Percentiles rank a stretch among this genome's conserved stretches.
Evolutionary conservation across 495 filamentous ascomycete species (phyloP).

Genomic region (Cercophora samala): DNA sequence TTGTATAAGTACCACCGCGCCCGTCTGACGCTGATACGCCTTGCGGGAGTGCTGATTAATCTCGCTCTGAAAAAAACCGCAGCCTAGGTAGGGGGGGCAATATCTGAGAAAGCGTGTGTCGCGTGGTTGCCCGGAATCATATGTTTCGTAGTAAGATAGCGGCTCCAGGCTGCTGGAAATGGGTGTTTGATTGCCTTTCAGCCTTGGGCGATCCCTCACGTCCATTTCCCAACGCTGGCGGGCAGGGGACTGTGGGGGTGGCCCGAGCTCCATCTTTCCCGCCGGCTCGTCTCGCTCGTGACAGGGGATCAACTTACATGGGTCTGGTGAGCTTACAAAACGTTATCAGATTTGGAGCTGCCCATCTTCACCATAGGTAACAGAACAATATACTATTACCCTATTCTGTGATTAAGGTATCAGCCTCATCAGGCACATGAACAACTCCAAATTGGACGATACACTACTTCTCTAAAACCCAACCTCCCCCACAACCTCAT

Average conservation of each 20-base stretch:
- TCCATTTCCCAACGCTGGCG: neutral
- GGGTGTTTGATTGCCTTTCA: neutral
- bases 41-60: neutral
- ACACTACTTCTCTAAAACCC: constrained; percentile 23
- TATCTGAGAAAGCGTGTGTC: constrained; percentile 25
- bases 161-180: constrained; percentile 13
- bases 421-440: neutral
- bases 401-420: neutral
- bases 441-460: no score
- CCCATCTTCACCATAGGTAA: neutral
- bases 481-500: constrained; percentile 52
- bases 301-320: neutral
- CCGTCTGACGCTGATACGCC: neutral
- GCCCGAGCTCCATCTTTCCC: constrained; percentile 13
- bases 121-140: neutral
- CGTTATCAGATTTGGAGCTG: neutral
- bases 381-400: neutral
- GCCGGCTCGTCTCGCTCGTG: neutral
- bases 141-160: constrained; percentile 23
- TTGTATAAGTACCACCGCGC: neutral
- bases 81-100: constrained; percentile 24
- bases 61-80: neutral
- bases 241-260: constrained; percentile 15
- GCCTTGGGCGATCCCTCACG: constrained; percentile 6
- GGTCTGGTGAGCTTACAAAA: neutral